Evolutionary conservation across 768 basidiomycete species (phyloP), one percentile per base, ranked within the genome.

Genomic region (Mycena amicta): DNA sequence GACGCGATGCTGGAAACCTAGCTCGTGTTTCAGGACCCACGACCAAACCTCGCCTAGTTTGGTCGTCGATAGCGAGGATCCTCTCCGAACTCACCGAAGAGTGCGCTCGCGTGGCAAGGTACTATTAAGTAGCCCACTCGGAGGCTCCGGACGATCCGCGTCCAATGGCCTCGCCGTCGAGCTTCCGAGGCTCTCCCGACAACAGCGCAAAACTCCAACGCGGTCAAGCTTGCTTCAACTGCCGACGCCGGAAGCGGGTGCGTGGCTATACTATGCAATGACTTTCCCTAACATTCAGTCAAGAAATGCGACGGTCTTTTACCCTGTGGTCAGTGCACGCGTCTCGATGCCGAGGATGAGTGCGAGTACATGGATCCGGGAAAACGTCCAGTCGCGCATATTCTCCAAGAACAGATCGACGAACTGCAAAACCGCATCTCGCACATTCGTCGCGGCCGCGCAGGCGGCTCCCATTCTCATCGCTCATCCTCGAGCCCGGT

Each of bases 161-260:
- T n/a, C n/a, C n/a, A n/a, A n/a, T n/a, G n/a, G n/a, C n/a, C n/a
- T n/a, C n/a, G n/a, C n/a, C n/a, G n/a, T n/a, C n/a, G n/a, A n/a
- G n/a, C n/a, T n/a, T n/a, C n/a, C n/a, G n/a, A n/a, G n/a, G n/a
- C n/a, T n/a, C n/a, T n/a, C n/a, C n/a, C n/a, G n/a, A n/a, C n/a
- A n/a, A n/a, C n/a, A n/a, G n/a, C n/a, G n/a, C n/a, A n/a, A n/a
- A n/a, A n/a, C n/a, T n/a, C n/a, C n/a, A n/a, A 3, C 53, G 40
- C 15, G 53, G 53, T 11, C 12, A 27, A 15, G 39, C 52, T 18
- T 58, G 57, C 16, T 58, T 53, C 33, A 28, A 25, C 22, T 58
- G 52, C 33, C 43, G 52, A 53, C 51, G 57, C 3, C 18, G 57
- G 26, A 58, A 58, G 49, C 52, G 52, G 43, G 57, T 53, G 13